phyloP scores from a whole-genome alignment of 2,329 filamentous ascomycete genomes.

The Talaromyces atroroseus region DNA sequence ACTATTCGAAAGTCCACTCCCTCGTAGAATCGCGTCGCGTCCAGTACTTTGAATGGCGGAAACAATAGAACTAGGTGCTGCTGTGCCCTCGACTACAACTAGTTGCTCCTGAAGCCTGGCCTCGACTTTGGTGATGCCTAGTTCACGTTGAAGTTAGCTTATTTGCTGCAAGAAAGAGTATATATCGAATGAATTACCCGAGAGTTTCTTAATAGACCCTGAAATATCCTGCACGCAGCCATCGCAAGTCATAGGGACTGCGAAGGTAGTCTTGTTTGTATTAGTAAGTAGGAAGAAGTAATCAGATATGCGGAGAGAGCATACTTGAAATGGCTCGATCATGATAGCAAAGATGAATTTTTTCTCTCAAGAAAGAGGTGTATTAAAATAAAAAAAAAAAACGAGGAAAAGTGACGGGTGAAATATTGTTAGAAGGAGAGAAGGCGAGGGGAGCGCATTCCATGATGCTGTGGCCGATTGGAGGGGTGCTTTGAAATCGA shows the following conservation, averaged over 20 bases:
- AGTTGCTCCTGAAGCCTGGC: conserved; percentile 78
- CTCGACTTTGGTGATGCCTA: conserved; percentile 76
- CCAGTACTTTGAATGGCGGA: conserved; percentile 83
- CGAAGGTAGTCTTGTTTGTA: conserved; percentile 71
- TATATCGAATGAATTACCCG: conserved; percentile 43
- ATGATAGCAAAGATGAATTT: conserved; percentile 21
- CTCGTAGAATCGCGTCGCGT: conserved; percentile 87
- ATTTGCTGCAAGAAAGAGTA: neutral
- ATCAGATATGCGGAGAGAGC: conserved; percentile 12
- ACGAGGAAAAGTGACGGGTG: neutral
- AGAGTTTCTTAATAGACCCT: conserved; percentile 66
- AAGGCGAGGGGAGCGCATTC: neutral
- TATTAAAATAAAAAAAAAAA: neutral
- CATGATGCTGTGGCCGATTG: neutral
- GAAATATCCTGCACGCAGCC: conserved; percentile 83
- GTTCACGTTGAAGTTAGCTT: conserved; percentile 1
- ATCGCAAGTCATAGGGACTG: conserved; percentile 89
- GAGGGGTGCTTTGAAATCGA: conserved; percentile 14
- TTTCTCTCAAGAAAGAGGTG: neutral
- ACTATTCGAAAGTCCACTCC: conserved; percentile 81
- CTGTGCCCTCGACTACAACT: conserved; percentile 79
- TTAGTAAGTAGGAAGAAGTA: conserved; percentile 17
- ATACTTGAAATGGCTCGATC: conserved; percentile 45
- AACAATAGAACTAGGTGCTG: conserved; percentile 84
- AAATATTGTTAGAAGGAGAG: too few relatives aligned